A percentile compares a stretch with the other conserved stretches of the same genome.
Conservation (phyloP, 1,284 basidiomycete genomes). For the Tylopilus sp. region DNA sequence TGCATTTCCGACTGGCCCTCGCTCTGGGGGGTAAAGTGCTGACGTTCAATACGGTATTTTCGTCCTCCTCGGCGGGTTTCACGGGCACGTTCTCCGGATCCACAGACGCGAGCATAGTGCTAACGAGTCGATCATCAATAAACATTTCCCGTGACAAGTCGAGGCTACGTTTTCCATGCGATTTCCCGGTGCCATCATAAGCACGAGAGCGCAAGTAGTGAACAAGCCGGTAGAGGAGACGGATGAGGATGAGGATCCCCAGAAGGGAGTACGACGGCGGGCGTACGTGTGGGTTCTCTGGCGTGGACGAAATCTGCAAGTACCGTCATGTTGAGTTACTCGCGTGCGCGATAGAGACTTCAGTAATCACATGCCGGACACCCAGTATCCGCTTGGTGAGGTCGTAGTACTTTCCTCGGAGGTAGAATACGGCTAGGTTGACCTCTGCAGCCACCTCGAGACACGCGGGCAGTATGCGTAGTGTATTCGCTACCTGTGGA, state of each 20-base stretch:
- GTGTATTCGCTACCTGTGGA: conserved; percentile 34
- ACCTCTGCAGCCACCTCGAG: conserved; percentile 63
- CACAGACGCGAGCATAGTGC: conserved; percentile 51
- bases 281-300: conserved; percentile 64
- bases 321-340: conserved; percentile 1
- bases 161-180: conserved; percentile 33
- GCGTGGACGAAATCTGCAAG: conserved; percentile 67
- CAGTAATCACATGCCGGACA: conserved; percentile 61
- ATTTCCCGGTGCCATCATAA: conserved; percentile 21
- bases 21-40: conserved; percentile 46
- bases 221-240: conserved; percentile 64
- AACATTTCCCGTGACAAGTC: conserved; percentile 48
- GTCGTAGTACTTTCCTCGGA: conserved; percentile 78
- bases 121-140: conserved; percentile 63
- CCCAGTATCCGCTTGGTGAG: conserved; percentile 69
- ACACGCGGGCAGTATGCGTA: conserved; percentile 44
- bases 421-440: conserved; percentile 80
- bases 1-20: conserved; percentile 72
- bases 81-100: conserved; percentile 51
- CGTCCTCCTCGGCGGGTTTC: conserved; percentile 63
- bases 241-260: conserved; percentile 69
- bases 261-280: conserved; percentile 84
- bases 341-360: neutral
- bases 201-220: conserved; percentile 38
- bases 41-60: conserved; percentile 61